phyloP scores from a whole-genome alignment of 1,139 yeast species.

The Schwanniomyces etchellsii region DNA sequence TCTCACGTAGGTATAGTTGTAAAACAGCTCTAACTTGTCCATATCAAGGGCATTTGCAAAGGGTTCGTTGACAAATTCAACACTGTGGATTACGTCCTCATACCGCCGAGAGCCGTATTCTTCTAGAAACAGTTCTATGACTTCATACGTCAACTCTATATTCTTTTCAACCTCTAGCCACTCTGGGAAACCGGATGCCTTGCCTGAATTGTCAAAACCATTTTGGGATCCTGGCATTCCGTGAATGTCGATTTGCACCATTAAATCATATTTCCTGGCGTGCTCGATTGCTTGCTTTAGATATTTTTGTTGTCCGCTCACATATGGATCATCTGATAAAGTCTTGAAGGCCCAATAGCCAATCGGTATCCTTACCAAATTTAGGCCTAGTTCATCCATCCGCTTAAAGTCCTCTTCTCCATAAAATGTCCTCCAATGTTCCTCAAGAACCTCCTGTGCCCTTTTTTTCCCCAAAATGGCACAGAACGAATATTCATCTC shows the following conservation, averaged over 20 bases:
- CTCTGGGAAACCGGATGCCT: slow-evolving; percentile 8
- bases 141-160: slow-evolving; percentile 11
- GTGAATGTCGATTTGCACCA: slow-evolving; percentile 19
- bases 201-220: slow-evolving; percentile 24
- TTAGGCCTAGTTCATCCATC: slow-evolving; percentile 15
- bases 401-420: slow-evolving; percentile 15
- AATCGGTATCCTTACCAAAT: slow-evolving; percentile 19
- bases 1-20: slow-evolving; percentile 9
- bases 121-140: slow-evolving; percentile 14
- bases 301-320: slow-evolving; percentile 19
- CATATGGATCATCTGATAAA: slow-evolving; percentile 16
- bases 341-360: slow-evolving; percentile 24
- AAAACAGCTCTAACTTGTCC: slow-evolving; percentile 12
- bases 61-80: slow-evolving; percentile 22
- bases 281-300: slow-evolving; percentile 19
- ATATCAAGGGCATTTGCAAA: slow-evolving; percentile 13
- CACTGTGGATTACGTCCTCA: slow-evolving; percentile 10
- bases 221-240: slow-evolving; percentile 26
- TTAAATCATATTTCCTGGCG: slow-evolving; percentile 13
- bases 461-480: slow-evolving; percentile 10
- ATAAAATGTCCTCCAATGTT: slow-evolving; percentile 18
- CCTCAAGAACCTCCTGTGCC: slow-evolving; percentile 8
- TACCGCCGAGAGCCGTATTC: slow-evolving; percentile 13
- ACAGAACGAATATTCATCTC: slow-evolving; percentile 17
- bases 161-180: slow-evolving; percentile 12